Percentiles rank a stretch among this genome's conserved stretches.
phyloP scores from a whole-genome alignment of 768 basidiomycete genomes.

The Mycena crocata region DNA sequence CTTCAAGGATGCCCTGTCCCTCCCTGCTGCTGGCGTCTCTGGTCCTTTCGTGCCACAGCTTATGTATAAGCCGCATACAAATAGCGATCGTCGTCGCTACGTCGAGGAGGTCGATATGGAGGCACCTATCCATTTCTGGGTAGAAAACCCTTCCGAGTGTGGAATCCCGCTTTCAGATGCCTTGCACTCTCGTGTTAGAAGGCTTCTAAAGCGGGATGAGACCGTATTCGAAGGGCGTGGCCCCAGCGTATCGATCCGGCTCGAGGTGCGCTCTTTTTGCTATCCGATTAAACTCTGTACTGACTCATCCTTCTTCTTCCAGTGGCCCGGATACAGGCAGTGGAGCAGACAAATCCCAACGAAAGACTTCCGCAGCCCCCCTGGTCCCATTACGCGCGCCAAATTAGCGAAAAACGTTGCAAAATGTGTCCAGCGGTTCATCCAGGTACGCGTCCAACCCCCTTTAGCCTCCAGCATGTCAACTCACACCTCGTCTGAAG shows the following conservation, averaged over 20 bases:
- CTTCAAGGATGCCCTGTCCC: constrained; percentile 54
- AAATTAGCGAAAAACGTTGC: constrained; percentile 87
- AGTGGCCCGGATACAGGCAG: constrained; percentile 86
- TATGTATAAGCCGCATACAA: constrained; percentile 82
- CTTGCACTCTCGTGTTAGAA: constrained; percentile 66
- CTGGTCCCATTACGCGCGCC: constrained; percentile 78
- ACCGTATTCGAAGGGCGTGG: constrained; percentile 78
- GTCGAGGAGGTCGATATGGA: constrained; percentile 77
- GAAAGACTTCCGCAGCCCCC: constrained; percentile 82
- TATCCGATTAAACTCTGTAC: constrained; percentile 1
- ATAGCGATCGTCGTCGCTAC: constrained; percentile 80
- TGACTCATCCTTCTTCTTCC: constrained; percentile 17
- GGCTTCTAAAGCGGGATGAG: constrained; percentile 68
- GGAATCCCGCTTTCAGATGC: constrained; percentile 77
- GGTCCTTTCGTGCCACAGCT: constrained; percentile 74
- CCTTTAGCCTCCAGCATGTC: neutral
- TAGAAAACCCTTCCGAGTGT: constrained; percentile 62
- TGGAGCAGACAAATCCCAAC: constrained; percentile 89
- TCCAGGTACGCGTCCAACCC: constrained; percentile 54
- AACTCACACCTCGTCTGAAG: constrained; percentile 45
- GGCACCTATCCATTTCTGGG: constrained; percentile 72
- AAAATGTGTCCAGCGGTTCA: constrained; percentile 79
- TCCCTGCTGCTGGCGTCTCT: constrained; percentile 49
- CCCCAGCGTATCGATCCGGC: constrained; percentile 82
- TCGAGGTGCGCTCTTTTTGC: constrained; percentile 63